phyloP scores from a whole-genome alignment of 139 green algal species.

The Volvox reticuliferus region DNA sequence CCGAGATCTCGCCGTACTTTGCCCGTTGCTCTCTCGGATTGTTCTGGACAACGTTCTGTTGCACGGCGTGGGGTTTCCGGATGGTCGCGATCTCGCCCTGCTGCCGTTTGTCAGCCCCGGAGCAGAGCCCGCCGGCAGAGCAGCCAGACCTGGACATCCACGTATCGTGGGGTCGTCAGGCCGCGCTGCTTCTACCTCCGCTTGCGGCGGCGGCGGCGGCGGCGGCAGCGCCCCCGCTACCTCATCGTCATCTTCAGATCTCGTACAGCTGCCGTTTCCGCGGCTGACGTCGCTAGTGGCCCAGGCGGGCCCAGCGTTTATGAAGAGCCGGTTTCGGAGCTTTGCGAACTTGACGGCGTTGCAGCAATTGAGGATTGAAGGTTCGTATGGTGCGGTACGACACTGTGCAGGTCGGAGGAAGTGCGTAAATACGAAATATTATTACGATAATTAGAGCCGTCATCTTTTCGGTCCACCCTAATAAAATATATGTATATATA shows the following conservation, averaged over 20 bases:
- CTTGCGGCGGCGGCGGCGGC: not conserved
- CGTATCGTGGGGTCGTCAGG: not conserved
- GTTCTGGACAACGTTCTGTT: not conserved
- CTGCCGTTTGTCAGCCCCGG: slow-evolving; percentile 5
- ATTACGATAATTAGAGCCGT: too few species aligned
- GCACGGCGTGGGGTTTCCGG: slow-evolving; percentile 36
- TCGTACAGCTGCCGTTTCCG: slow-evolving; percentile 21
- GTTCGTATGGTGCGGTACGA: too few species aligned
- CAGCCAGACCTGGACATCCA: not conserved
- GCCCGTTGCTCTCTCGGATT: not conserved
- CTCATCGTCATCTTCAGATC: not conserved
- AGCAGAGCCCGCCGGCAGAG: not conserved
- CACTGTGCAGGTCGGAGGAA: too few species aligned
- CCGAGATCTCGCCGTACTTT: slow-evolving; percentile 31
- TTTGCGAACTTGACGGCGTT: slow-evolving; percentile 21
- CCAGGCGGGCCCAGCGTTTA: not conserved
- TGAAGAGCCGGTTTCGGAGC: slow-evolving; percentile 36
- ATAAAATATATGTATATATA: too few species aligned
- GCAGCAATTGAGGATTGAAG: not conserved
- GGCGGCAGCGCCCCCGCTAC: too few species aligned
- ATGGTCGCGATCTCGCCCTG: not conserved
- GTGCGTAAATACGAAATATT: too few species aligned
- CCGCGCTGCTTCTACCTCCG: not conserved
- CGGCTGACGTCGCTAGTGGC: slow-evolving; percentile 2
- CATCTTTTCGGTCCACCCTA: too few species aligned